Conservation (phyloP, 441 rosid genomes). For the Melastoma candidum region DNA sequence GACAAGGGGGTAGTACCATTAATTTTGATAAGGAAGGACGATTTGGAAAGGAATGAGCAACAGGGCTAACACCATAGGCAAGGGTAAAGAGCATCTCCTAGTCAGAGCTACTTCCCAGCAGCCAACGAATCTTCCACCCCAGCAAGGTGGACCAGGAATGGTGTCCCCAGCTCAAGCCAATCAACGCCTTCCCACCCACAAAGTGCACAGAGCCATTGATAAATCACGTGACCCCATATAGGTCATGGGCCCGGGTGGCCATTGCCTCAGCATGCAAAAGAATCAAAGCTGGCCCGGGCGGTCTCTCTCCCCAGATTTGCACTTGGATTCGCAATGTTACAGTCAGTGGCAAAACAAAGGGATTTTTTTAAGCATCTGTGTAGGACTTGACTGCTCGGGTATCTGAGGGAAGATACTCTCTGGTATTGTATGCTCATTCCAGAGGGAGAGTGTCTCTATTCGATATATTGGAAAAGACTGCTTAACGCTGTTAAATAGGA, state of each 20-base stretch:
- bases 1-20: too few relatives aligned
- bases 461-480: constrained; percentile 9
- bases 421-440: neutral
- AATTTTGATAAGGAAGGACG: too few relatives aligned
- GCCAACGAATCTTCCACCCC: too few relatives aligned
- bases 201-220: constrained; percentile 23
- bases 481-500: constrained; percentile 8
- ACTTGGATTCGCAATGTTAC: constrained; percentile 36
- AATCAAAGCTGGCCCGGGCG: constrained; percentile 29
- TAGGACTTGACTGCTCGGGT: constrained; percentile 21
- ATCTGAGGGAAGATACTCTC: constrained; percentile 20
- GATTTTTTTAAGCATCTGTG: constrained; percentile 22
- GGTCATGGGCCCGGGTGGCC: constrained; percentile 21
- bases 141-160: too few relatives aligned
- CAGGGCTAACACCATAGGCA: too few relatives aligned
- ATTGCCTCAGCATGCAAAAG: constrained; percentile 20
- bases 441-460: constrained; percentile 19
- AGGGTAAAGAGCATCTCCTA: too few relatives aligned
- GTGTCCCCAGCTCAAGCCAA: too few relatives aligned
- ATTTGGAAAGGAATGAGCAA: too few relatives aligned
- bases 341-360: constrained; percentile 26
- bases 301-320: constrained; percentile 48
- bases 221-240: constrained; percentile 40
- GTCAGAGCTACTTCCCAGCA: too few relatives aligned
- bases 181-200: constrained; percentile 25